Evolutionary conservation across 2,329 filamentous ascomycete species (phyloP), one percentile per base, ranked within the genome.

Genomic region (Aureobasidium uvarum): DNA sequence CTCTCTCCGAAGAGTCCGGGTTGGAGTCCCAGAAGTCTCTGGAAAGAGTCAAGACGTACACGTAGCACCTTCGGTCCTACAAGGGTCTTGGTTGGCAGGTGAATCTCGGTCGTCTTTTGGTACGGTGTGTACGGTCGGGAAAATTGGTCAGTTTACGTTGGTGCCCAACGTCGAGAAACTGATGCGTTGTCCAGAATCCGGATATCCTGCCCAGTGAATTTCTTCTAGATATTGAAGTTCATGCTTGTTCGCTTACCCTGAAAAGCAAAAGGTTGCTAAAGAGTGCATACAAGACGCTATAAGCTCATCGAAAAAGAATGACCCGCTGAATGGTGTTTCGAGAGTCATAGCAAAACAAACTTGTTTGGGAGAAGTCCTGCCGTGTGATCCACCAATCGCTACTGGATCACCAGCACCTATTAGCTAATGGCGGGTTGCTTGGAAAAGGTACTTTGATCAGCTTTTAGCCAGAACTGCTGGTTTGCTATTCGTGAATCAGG

Each of bases 161-260:
- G 31, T 38, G 31, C 50, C 18, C 50, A 13, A 52, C 18, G n/a
- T 38, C 8, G 10, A 36, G 50, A 52, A 38, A 52, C 31, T 50
- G 50, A 23, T 52, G 50, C 23, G 50, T 23, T 52, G 50, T 52
- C 31, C 23, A 50, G 25, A 50, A 7, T 33, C 33, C 33, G 23
- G 25, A 31, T 11, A n/a, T 50, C 46, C 25, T 50, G 46, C 25
- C 18, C 71, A 0, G 75, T 79, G 8, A 84, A 68, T 7, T 76
- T 25, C 18, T 13, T 48, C 13, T 48, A 23, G 16, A 8, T 14
- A 4, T 28, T 6, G 20, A 28, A 28, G 16, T 14, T 28, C 13
- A 23, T 48, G 45, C 45, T 28, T 48, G 38, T 14, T 23, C 45
- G 45, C 45, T 48, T 48, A 48, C 23, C 13, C 23, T 28, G 13